Percentiles rank a stretch among this genome's conserved stretches.
Conservation (phyloP, 345 rosid species). For the Kernera saxatilis region DNA sequence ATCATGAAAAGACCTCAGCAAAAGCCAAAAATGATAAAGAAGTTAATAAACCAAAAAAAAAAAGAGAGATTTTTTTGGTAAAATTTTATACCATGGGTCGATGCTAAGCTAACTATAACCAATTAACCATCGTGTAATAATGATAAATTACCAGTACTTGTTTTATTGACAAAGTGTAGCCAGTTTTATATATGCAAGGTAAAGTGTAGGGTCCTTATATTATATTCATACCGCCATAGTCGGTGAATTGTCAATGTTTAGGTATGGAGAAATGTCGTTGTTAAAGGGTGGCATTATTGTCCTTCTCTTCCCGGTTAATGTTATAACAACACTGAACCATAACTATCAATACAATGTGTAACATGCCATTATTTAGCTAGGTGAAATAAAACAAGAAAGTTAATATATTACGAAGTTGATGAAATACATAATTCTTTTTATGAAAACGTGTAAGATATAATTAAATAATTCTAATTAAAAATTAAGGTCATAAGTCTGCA, state of each 20-base stretch:
- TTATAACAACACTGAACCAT: background rate
- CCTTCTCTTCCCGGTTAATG: background rate
- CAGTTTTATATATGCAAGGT: background rate
- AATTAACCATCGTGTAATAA: background rate
- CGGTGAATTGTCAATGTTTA: conserved; percentile 28
- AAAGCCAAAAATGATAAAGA: background rate
- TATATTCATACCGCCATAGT: conserved; percentile 6
- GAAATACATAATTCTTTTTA: background rate
- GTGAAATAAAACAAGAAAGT: background rate
- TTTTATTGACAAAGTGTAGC: background rate
- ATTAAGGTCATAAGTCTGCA: background rate
- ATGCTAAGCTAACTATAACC: background rate
- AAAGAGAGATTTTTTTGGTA: background rate
- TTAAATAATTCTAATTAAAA: background rate
- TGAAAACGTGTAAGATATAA: background rate
- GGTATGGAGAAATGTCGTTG: conserved; percentile 27
- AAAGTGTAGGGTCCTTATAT: conserved; percentile 8
- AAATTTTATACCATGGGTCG: background rate
- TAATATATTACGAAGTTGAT: background rate
- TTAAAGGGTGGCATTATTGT: conserved; percentile 22
- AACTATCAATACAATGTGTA: background rate
- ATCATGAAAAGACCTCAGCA: background rate
- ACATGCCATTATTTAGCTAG: background rate
- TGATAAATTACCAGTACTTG: background rate
- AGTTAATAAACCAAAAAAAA: background rate